phyloP scores from a whole-genome alignment of 2,329 filamentous ascomycete genomes.

The Microsporum audouinii region DNA sequence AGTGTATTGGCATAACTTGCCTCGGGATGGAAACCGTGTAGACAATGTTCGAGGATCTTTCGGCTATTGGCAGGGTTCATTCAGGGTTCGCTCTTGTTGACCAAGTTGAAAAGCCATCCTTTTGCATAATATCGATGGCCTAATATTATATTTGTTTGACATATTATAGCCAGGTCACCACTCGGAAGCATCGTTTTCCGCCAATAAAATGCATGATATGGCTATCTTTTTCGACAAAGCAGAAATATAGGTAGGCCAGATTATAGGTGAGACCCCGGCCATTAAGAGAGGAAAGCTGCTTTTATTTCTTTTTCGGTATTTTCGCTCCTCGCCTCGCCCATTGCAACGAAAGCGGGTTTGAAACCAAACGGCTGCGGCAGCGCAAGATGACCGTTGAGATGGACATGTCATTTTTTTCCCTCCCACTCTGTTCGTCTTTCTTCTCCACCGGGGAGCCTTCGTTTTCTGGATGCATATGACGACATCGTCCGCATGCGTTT shows the following conservation, averaged over 20 bases:
- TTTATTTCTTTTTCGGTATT: background rate
- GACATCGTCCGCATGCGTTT: background rate
- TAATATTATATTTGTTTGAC: background rate
- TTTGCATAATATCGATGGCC: background rate
- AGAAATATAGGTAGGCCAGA: background rate
- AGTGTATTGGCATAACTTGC: background rate
- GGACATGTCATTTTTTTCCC: background rate
- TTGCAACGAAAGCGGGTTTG: background rate
- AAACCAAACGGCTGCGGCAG: background rate
- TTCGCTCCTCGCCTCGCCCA: background rate
- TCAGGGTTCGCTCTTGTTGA: background rate
- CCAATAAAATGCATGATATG: background rate
- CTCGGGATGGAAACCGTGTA: background rate
- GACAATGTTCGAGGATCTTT: background rate
- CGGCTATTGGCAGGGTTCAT: conserved; percentile 1
- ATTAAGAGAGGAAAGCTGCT: background rate
- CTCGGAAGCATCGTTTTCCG: background rate
- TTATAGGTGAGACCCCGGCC: background rate
- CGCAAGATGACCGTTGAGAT: conserved; percentile 3
- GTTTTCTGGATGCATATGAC: background rate
- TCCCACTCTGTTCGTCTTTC: background rate
- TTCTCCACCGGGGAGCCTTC: background rate
- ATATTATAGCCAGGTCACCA: background rate
- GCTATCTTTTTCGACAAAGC: background rate
- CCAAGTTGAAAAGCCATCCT: background rate